phyloP scores from a whole-genome alignment of 805 yeast species.

The Wickerhamomyces queroliae region DNA sequence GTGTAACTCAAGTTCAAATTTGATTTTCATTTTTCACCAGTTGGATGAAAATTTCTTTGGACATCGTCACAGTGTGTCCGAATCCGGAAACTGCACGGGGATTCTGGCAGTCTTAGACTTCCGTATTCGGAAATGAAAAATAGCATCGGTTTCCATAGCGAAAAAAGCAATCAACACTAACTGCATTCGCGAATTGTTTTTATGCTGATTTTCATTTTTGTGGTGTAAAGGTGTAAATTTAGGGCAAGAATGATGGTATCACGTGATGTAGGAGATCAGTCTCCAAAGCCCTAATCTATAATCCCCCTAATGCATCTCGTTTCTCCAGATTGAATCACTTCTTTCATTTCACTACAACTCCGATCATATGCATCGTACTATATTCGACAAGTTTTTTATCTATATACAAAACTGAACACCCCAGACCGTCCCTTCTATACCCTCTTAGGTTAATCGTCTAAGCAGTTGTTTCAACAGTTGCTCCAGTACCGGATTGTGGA shows the following conservation, averaged over 20 bases:
- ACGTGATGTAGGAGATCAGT: not conserved
- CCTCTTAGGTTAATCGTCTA: not conserved
- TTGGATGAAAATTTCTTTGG: slow-evolving; percentile 1
- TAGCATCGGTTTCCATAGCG: not conserved
- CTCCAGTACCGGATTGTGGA: not conserved
- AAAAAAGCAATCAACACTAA: no score
- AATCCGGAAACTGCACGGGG: not conserved
- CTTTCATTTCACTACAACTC: not conserved
- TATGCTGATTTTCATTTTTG: not conserved
- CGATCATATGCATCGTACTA: not conserved
- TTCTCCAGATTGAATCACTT: no score
- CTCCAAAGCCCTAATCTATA: not conserved
- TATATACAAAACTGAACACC: not conserved
- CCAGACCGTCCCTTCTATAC: no score
- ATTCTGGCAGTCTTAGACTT: not conserved
- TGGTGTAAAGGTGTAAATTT: slow-evolving; percentile 1
- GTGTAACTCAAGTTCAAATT: slow-evolving; percentile 1
- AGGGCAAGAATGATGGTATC: not conserved
- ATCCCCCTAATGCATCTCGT: not conserved
- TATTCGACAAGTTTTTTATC: not conserved
- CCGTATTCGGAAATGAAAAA: not conserved
- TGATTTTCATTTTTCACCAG: slow-evolving; percentile 5
- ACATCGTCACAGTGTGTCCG: slow-evolving; percentile 4
- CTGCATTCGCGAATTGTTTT: not conserved
- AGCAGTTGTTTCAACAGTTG: not conserved